Evolutionary conservation across 208 protist genomes (phyloP), one percentile per base, ranked within the genome.

Genomic region (Leishmania tropica): DNA sequence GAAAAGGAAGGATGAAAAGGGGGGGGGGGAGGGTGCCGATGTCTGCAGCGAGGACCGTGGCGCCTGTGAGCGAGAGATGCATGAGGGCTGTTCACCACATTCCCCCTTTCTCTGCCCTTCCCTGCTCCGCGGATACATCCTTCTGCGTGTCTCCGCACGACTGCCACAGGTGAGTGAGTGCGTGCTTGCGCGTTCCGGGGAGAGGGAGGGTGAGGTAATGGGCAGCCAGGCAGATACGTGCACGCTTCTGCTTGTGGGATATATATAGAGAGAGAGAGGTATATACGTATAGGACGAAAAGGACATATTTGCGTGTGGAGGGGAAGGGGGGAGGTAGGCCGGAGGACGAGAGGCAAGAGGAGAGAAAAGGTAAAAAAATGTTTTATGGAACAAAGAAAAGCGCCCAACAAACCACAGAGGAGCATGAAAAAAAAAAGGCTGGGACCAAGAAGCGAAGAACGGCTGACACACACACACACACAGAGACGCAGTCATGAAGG

Each of bases 401-500:
- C 56, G 62, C 62, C 62, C 15, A 24, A 17, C 28, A 21, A 13
- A 31, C 51, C 51, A 6, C 15, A 67, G 31, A 67, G 31, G 31
- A 0, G 0, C 13, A 15, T 40, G 15, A 37, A 40, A 8, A 35
- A 35, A 37, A 67, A n/a, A 28, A 7, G 3, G 24, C 17, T 0
- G 17, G 5, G 5, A 19, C 28, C 8, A 58, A 7, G 19, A 58
- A 58, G 31, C 37, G 42, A 48, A 28, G 73, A 42, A 31, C 47
- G 31, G 58, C 73, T 31, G 24, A 67, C 2, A 31, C 54, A 64
- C 75, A 78, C 53, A 78, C 35, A 47, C 15, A 68, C 75, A 60
- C 31, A 60, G 54, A 58, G 54, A 58, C 47, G 7, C 53, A 47
- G 42, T 31, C 80, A 84, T 56, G 81, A 40, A 81, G 35, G 51